phyloP scores from a whole-genome alignment of 176 grass and related monocot genomes.

The Guadua angustifolia region DNA sequence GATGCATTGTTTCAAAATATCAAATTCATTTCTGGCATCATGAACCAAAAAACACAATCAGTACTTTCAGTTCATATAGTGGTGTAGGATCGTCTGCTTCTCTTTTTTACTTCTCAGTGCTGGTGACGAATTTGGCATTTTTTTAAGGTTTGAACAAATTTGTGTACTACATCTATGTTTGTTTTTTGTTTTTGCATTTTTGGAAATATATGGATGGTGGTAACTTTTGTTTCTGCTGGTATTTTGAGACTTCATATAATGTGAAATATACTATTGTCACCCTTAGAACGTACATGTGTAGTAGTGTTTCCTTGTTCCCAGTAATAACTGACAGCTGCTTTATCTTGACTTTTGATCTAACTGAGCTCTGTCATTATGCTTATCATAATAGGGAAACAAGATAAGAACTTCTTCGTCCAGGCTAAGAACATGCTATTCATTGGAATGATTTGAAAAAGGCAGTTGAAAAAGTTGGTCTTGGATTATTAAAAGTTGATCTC shows the following conservation, averaged over 20 bases:
- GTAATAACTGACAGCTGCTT: background rate
- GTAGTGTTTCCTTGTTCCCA: background rate
- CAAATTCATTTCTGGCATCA: too few species aligned
- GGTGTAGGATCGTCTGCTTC: too few species aligned
- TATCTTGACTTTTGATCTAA: constrained; percentile 31
- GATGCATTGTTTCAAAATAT: too few species aligned
- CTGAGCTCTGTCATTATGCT: constrained; percentile 29
- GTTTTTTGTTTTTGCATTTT: too few species aligned
- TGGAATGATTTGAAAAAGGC: constrained; percentile 76
- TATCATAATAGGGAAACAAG: constrained; percentile 64
- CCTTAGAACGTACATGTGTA: background rate
- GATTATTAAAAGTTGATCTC: constrained; percentile 73
- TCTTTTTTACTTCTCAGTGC: too few species aligned
- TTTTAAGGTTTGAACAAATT: too few species aligned
- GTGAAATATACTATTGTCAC: background rate
- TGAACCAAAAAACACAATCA: too few species aligned
- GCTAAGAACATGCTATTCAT: constrained; percentile 89
- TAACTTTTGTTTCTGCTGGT: constrained; percentile 11
- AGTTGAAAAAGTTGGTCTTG: constrained; percentile 77
- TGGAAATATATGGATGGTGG: background rate
- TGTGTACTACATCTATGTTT: too few species aligned
- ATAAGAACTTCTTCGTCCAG: constrained; percentile 75
- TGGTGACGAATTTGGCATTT: too few species aligned
- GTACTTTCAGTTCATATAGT: too few species aligned
- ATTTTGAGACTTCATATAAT: constrained; percentile 23